Conservation (phyloP, 1,284 basidiomycete species). For the Papiliotrema fonsecae region DNA sequence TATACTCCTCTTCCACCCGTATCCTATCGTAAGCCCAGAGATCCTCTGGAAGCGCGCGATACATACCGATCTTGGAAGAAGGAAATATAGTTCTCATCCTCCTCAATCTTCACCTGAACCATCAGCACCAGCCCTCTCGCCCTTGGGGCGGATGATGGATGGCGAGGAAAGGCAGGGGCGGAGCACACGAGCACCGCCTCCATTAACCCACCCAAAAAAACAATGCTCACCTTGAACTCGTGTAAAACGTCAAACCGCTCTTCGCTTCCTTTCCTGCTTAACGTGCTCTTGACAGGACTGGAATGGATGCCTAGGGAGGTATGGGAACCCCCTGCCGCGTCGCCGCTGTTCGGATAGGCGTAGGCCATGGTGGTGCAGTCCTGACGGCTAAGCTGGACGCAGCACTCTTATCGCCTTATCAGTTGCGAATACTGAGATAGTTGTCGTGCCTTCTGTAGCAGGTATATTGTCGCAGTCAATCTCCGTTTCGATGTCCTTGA, state of each 20-base stretch:
- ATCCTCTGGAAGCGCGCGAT: conserved; percentile 12
- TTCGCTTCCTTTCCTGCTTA: conserved; percentile 19
- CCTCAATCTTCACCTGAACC: conserved; percentile 44
- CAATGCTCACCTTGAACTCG: conserved; percentile 23
- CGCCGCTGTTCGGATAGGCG: conserved; percentile 19
- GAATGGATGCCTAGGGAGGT: neutral
- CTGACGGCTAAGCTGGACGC: too few species aligned
- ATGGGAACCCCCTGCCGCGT: neutral
- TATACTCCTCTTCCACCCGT: conserved; percentile 73
- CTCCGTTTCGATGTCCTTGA: too few species aligned
- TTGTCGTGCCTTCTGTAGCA: too few species aligned
- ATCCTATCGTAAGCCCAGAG: conserved; percentile 53
- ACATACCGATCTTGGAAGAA: conserved; percentile 80
- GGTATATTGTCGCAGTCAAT: too few species aligned
- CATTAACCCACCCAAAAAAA: too few species aligned
- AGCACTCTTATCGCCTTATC: too few species aligned
- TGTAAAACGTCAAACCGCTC: conserved; percentile 23
- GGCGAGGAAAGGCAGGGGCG: too few species aligned
- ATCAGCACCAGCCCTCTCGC: neutral
- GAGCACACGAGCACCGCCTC: too few species aligned
- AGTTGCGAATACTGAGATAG: too few species aligned
- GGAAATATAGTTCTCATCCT: conserved; percentile 64
- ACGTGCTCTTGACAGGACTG: neutral
- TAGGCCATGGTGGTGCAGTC: conserved; percentile 34
- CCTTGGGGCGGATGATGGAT: too few species aligned